These are phyloP conservation scores for Geotrichum ghanense DNA, from an alignment of 805 yeast species.

Conservation along the genomic window DNA sequence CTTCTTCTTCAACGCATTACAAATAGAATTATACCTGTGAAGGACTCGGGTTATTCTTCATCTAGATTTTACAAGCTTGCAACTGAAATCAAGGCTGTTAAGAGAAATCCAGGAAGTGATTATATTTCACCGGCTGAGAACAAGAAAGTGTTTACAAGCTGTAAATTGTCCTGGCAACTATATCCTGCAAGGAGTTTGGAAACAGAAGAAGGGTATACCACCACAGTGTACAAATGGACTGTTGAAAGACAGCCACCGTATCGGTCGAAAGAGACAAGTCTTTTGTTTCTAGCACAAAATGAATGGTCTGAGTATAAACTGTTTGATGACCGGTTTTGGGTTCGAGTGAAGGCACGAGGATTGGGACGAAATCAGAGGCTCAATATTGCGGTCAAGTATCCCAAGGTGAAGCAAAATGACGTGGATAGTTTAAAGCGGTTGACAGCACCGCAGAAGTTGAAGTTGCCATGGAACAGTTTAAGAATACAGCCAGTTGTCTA, in stretches of 20 bases:
- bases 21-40: constrained; percentile 7
- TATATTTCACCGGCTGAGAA: constrained; percentile 4
- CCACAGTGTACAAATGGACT: constrained; percentile 14
- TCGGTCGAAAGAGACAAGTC: constrained; percentile 1
- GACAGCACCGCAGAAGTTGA: neutral
- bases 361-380: neutral
- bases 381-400: neutral
- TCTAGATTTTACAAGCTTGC: constrained; percentile 15
- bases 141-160: constrained; percentile 3
- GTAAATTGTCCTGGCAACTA: neutral
- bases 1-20: constrained; percentile 5
- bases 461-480: constrained; percentile 4
- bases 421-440: neutral
- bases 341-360: constrained; percentile 12
- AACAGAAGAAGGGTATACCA: neutral
- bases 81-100: constrained; percentile 16
- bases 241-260: constrained; percentile 13
- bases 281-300: neutral
- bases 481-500: constrained; percentile 9
- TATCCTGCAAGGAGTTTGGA: neutral
- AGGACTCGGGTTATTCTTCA: constrained; percentile 5
- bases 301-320: constrained; percentile 26
- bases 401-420: neutral
- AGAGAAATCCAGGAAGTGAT: neutral
- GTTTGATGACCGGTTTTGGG: constrained; percentile 34